Conservation (phyloP, 1,139 yeast species). For the Kodamaea plutei region DNA sequence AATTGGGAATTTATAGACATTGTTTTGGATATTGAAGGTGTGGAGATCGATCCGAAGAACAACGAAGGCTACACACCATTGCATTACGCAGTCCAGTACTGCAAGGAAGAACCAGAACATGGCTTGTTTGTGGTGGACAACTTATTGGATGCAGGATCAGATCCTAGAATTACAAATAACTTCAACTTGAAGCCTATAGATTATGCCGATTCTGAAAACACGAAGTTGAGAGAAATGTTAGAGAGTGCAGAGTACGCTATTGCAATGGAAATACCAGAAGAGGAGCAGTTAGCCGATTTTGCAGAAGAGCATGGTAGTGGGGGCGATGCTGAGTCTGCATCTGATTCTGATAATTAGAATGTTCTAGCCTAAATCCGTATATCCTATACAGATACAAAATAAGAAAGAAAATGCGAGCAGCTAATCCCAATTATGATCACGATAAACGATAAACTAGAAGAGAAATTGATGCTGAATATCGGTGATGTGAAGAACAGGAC, state of each 20-base stretch:
- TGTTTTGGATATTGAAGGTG: slow-evolving; percentile 82
- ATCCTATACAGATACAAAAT: too few relatives aligned
- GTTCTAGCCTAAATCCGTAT: too few relatives aligned
- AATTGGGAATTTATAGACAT: slow-evolving; percentile 83
- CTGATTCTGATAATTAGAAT: slow-evolving; percentile 37
- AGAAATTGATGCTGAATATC: too few relatives aligned
- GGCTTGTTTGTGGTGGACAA: slow-evolving; percentile 78
- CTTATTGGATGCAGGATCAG: slow-evolving; percentile 88
- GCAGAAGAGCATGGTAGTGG: too few relatives aligned
- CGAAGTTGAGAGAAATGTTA: slow-evolving; percentile 53
- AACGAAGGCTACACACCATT: slow-evolving; percentile 85
- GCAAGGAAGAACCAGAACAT: slow-evolving; percentile 77
- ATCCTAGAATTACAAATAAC: slow-evolving; percentile 50
- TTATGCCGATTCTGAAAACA: slow-evolving; percentile 51
- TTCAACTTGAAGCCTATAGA: slow-evolving; percentile 70
- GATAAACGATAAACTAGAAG: too few relatives aligned
- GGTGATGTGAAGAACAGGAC: too few relatives aligned
- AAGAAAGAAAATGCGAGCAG: too few relatives aligned
- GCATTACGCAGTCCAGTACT: slow-evolving; percentile 77
- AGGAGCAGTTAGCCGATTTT: slow-evolving; percentile 22
- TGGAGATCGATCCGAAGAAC: slow-evolving; percentile 80
- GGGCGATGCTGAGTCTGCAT: slow-evolving; percentile 34
- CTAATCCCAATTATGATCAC: too few relatives aligned
- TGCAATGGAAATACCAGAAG: slow-evolving; percentile 34
- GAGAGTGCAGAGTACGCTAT: slow-evolving; percentile 81